Evolutionary conservation across 2,329 filamentous ascomycete genomes (phyloP).

Genomic region (Niveomyces coronatus): DNA sequence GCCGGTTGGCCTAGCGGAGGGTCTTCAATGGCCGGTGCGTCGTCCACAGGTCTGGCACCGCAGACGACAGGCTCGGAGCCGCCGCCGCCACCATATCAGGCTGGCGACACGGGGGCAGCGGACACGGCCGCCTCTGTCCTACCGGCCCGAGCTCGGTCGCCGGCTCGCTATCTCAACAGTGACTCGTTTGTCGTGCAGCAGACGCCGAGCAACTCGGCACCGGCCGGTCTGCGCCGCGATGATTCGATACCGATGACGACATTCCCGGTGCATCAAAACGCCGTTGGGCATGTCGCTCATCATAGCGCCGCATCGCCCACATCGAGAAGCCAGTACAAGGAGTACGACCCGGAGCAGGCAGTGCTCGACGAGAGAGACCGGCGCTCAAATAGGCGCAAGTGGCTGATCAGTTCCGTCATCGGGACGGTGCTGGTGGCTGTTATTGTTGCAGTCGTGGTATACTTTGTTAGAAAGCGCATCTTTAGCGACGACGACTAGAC

Average conservation of each 20-base stretch:
- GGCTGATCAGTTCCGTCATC: slow-evolving; percentile 1
- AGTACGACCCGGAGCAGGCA: background rate
- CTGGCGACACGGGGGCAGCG: background rate
- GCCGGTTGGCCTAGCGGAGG: background rate
- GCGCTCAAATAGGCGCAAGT: background rate
- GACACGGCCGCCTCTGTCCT: background rate
- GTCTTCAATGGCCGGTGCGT: background rate
- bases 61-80: background rate
- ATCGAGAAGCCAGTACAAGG: slow-evolving; percentile 1
- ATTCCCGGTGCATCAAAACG: slow-evolving; percentile 1
- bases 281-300: slow-evolving; percentile 1
- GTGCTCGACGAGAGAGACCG: background rate
- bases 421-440: background rate
- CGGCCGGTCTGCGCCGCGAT: background rate
- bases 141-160: background rate
- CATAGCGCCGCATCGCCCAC: slow-evolving; percentile 3
- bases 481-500: background rate
- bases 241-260: slow-evolving; percentile 6
- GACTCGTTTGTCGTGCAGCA: background rate
- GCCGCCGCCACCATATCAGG: slow-evolving; percentile 5
- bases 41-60: background rate
- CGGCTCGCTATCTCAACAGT: background rate
- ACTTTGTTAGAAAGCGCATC: background rate
- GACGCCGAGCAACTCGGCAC: background rate
- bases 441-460: background rate